phyloP scores from a whole-genome alignment of 148 eudicot genomes.

The Rhododendron simsii region DNA sequence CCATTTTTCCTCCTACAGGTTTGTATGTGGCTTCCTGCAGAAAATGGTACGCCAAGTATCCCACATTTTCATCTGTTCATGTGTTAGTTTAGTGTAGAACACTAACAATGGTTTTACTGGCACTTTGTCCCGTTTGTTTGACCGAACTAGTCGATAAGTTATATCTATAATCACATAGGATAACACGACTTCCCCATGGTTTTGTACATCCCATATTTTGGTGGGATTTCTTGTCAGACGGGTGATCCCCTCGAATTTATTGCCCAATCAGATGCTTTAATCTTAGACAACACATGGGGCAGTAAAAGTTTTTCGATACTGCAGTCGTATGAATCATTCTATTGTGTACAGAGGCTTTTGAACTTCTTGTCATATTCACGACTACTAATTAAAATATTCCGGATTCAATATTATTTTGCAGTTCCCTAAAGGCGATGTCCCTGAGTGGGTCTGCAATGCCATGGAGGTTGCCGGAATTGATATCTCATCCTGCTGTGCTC shows the following conservation, averaged over 20 bases:
- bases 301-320: not conserved
- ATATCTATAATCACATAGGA: not conserved
- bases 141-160: not conserved
- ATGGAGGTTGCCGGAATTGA: constrained; percentile 90
- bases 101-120: not conserved
- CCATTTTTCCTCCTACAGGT: constrained; percentile 38
- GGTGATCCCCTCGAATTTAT: not conserved
- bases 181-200: not conserved
- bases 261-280: not conserved
- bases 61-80: not conserved
- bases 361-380: not conserved
- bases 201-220: not conserved
- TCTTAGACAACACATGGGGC: not conserved
- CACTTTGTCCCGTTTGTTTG: not conserved
- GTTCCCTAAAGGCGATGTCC: constrained; percentile 89
- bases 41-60: constrained; percentile 55
- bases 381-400: not conserved
- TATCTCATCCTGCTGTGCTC: constrained; percentile 58
- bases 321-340: not conserved
- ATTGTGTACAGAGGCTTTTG: not conserved
- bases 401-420: constrained; percentile 12
- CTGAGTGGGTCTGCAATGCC: constrained; percentile 85
- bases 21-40: constrained; percentile 65
- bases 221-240: not conserved
- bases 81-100: not conserved